These are phyloP conservation scores for Senna siamea DNA, from an alignment of 306 rosid species.

Conservation along the genomic window DNA sequence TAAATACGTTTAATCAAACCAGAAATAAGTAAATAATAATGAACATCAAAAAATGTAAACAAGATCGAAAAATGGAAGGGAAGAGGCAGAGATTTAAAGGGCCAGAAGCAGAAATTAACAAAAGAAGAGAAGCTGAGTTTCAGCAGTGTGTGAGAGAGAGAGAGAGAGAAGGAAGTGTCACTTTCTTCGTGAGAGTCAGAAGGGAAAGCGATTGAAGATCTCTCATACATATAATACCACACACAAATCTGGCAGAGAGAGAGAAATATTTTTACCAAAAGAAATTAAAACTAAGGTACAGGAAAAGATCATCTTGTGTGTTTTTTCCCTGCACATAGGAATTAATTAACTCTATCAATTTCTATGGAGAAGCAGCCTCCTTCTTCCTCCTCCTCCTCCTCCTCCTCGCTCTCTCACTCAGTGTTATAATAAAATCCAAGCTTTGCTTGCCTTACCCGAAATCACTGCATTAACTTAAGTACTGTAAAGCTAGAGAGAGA, in stretches of 20 bases:
- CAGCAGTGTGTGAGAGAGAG: background rate
- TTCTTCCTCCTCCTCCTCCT: constrained; percentile 32
- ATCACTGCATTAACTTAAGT: too few species aligned
- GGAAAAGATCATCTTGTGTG: too few species aligned
- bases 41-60: too few species aligned
- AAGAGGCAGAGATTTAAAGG: constrained; percentile 7
- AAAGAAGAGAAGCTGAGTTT: constrained; percentile 45
- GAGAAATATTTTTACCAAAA: constrained; percentile 25
- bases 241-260: constrained; percentile 55
- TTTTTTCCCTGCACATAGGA: constrained; percentile 12
- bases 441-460: too few species aligned
- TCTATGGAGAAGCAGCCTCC: background rate
- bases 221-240: too few species aligned
- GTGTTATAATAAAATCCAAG: too few species aligned
- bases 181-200: constrained; percentile 76
- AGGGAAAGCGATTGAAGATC: constrained; percentile 68
- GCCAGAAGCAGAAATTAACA: constrained; percentile 54
- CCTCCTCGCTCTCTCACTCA: background rate
- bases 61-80: background rate
- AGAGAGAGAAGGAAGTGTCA: constrained; percentile 50
- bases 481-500: constrained; percentile 32
- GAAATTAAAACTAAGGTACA: constrained; percentile 38
- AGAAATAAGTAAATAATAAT: background rate
- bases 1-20: background rate
- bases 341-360: background rate